Percentiles rank a stretch among this genome's conserved stretches.
phyloP scores from a whole-genome alignment of 1,284 basidiomycete genomes.

The Puccinia polysora region DNA sequence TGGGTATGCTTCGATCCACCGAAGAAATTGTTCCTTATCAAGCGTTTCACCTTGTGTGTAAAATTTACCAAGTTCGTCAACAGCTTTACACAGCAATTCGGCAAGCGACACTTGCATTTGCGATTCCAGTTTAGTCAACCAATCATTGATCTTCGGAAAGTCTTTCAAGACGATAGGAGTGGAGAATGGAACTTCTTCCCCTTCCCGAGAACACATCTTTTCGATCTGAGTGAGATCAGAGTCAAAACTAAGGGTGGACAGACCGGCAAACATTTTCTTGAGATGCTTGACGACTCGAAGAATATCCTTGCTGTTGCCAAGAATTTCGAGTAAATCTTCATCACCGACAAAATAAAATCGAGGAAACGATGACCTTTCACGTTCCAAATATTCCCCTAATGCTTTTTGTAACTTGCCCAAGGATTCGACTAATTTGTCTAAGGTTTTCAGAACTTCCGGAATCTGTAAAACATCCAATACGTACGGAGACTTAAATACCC shows the following conservation, averaged over 20 bases:
- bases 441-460: slow-evolving; percentile 87
- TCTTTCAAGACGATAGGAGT: slow-evolving; percentile 81
- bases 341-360: slow-evolving; percentile 99
- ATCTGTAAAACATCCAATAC: slow-evolving; percentile 96
- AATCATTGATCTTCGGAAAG: slow-evolving; percentile 96
- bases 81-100: slow-evolving; percentile 69
- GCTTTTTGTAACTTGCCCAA: slow-evolving; percentile 99
- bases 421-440: slow-evolving; percentile 92
- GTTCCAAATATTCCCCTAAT: slow-evolving; percentile 95
- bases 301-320: slow-evolving; percentile 98
- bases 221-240: slow-evolving; percentile 68
- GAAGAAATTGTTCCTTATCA: slow-evolving; percentile 66
- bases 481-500: slow-evolving; percentile 97
- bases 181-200: slow-evolving; percentile 81
- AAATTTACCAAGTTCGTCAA: slow-evolving; percentile 72
- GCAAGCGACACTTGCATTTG: slow-evolving; percentile 94
- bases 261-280: slow-evolving; percentile 99
- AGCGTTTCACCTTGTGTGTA: slow-evolving; percentile 61
- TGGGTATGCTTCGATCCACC: slow-evolving; percentile 87
- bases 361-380: slow-evolving; percentile 94
- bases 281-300: slow-evolving; percentile 95
- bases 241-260: slow-evolving; percentile 82
- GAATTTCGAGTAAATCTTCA: slow-evolving; percentile 96
- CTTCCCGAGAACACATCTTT: slow-evolving; percentile 89
- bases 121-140: slow-evolving; percentile 85